Evolutionary conservation across 1,284 basidiomycete genomes (phyloP).

Genomic region (Puccinia horiana): DNA sequence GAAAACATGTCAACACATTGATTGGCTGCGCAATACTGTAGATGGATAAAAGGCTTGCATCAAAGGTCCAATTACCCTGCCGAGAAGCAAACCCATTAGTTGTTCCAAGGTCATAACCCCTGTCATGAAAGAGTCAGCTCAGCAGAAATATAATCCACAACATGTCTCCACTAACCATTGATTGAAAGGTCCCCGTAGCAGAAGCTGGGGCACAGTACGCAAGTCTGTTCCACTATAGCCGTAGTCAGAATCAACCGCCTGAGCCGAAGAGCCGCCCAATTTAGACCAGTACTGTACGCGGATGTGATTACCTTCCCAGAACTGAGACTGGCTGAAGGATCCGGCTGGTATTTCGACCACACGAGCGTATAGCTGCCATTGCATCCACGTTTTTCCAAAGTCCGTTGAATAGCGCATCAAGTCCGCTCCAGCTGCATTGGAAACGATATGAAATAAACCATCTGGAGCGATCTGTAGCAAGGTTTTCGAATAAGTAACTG

Average conservation of each 20-base stretch:
- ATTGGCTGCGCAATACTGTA: background rate
- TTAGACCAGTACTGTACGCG: slow-evolving; percentile 84
- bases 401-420: slow-evolving; percentile 79
- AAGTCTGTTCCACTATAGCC: slow-evolving; percentile 63
- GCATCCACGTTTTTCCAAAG: slow-evolving; percentile 79
- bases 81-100: slow-evolving; percentile 67
- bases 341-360: slow-evolving; percentile 68
- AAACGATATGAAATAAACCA: slow-evolving; percentile 70
- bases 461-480: slow-evolving; percentile 66
- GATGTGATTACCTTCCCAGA: slow-evolving; percentile 80
- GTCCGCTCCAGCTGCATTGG: slow-evolving; percentile 81
- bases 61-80: slow-evolving; percentile 72
- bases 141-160: background rate
- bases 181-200: slow-evolving; percentile 84
- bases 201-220: slow-evolving; percentile 78
- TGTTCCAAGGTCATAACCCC: slow-evolving; percentile 78
- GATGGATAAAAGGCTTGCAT: slow-evolving; percentile 56
- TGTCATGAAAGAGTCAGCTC: background rate
- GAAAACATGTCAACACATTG: background rate
- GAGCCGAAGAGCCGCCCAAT: slow-evolving; percentile 66
- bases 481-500: slow-evolving; percentile 71
- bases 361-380: slow-evolving; percentile 75
- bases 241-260: slow-evolving; percentile 75
- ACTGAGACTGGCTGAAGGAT: slow-evolving; percentile 64
- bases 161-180: slow-evolving; percentile 63